Evolutionary conservation across 208 protist species (phyloP).

Genomic region (Leishmania braziliensis): DNA sequence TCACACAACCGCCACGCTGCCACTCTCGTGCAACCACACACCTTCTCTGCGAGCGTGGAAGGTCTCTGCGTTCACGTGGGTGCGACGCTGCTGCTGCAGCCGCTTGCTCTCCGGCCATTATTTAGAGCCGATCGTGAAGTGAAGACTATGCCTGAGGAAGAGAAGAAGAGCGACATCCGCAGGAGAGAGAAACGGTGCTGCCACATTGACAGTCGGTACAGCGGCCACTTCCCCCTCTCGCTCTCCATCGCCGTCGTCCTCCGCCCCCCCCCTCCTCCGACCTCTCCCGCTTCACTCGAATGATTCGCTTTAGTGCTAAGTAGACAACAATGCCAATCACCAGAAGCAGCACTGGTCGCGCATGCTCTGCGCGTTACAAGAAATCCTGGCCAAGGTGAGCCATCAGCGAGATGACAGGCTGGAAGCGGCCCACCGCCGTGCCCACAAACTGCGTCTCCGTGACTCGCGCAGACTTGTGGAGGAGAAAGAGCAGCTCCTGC

Average conservation of each 20-base stretch:
- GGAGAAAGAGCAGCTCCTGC: conserved; percentile 63
- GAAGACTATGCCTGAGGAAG: not conserved
- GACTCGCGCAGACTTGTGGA: conserved; percentile 53
- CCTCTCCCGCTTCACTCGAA: not conserved
- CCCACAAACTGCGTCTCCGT: conserved; percentile 58
- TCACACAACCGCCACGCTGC: not conserved
- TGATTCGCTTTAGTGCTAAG: not conserved
- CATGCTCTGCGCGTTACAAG: conserved; percentile 35
- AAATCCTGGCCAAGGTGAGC: conserved; percentile 78
- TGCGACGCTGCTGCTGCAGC: not conserved
- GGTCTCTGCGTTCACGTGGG: conserved; percentile 10
- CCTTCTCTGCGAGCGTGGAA: not conserved
- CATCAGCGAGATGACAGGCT: conserved; percentile 74
- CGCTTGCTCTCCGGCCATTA: no score
- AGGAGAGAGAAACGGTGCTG: not conserved
- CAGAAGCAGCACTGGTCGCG: not conserved
- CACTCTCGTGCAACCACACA: not conserved
- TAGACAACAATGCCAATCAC: not conserved
- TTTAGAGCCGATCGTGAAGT: not conserved
- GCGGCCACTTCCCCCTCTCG: not conserved
- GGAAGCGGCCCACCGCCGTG: conserved; percentile 62
- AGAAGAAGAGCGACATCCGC: no score
- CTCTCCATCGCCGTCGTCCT: not conserved
- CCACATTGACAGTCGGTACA: not conserved
- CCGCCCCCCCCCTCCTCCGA: not conserved